Percentiles rank a stretch among this genome's conserved stretches.
Evolutionary conservation across 2,329 filamentous ascomycete species (phyloP).

Genomic region (Phialophora macrospora): DNA sequence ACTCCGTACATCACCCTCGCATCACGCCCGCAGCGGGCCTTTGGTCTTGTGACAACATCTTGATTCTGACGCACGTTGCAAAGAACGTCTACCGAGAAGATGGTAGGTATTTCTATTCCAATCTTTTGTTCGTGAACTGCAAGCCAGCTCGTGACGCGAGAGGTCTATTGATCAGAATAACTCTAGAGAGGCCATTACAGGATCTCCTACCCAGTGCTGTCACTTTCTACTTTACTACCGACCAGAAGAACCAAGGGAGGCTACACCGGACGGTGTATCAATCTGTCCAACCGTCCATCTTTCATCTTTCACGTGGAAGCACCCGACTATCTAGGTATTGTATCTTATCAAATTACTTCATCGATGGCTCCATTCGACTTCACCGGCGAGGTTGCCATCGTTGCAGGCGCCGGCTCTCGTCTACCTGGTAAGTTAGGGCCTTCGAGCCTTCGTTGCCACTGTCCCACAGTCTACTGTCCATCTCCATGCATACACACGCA

Average conservation of each 20-base stretch:
- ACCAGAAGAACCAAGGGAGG: neutral
- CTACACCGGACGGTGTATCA: neutral
- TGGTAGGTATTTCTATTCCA: too few relatives aligned
- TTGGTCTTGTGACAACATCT: neutral
- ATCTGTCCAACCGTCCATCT: neutral
- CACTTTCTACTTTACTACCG: too few relatives aligned
- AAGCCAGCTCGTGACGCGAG: too few relatives aligned
- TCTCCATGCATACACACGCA: neutral
- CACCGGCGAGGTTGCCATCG: conserved; percentile 22
- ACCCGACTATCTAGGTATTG: neutral
- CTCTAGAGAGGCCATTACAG: too few relatives aligned
- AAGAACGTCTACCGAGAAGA: too few relatives aligned
- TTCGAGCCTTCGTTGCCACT: neutral
- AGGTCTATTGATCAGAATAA: too few relatives aligned
- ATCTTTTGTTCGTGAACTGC: too few relatives aligned
- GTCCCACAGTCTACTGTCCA: neutral
- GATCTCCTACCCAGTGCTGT: neutral
- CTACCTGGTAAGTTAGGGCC: neutral
- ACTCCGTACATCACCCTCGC: neutral
- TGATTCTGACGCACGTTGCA: too few relatives aligned
- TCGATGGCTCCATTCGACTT: conserved; percentile 15
- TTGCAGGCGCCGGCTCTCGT: conserved; percentile 6
- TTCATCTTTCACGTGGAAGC: neutral
- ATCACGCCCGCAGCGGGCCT: neutral
- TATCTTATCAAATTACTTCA: neutral